These are phyloP conservation scores for Clonostachys byssicola DNA, from an alignment of 2,329 filamentous ascomycete genomes.

Conservation along the genomic window DNA sequence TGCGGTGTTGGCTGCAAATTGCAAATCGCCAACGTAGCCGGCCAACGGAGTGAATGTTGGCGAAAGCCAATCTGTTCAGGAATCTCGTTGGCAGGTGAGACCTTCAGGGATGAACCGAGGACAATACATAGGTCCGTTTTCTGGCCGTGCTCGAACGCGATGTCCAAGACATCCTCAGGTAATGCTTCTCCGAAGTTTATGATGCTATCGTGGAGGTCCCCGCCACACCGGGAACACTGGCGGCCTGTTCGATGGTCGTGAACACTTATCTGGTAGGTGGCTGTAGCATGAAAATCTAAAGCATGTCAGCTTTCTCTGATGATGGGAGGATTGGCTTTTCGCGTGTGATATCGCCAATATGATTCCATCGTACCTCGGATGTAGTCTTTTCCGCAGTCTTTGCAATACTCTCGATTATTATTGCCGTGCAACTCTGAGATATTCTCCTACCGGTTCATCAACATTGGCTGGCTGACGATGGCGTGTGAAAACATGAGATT, in stretches of 20 bases:
- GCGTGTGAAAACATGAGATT: too few species aligned
- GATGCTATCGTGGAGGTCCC: conserved; percentile 33
- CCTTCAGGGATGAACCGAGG: conserved; percentile 38
- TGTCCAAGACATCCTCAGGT: conserved; percentile 18
- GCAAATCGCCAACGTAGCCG: conserved; percentile 33
- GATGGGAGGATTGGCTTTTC: too few species aligned
- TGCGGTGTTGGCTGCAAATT: conserved; percentile 39
- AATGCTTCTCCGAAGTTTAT: conserved; percentile 38
- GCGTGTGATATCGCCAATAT: too few species aligned
- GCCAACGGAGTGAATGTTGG: conserved; percentile 1
- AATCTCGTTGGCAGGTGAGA: conserved; percentile 34
- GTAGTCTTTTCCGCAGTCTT: conserved; percentile 38
- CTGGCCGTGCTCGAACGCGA: conserved; percentile 26
- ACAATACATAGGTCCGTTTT: conserved; percentile 39
- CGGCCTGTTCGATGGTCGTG: conserved; percentile 41
- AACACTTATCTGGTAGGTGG: conserved; percentile 32
- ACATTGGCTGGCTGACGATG: too few species aligned
- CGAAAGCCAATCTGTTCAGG: conserved; percentile 25
- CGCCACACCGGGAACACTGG: conserved; percentile 31
- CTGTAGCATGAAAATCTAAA: conserved; percentile 34
- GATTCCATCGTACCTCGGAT: conserved; percentile 20
- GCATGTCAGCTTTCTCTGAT: too few species aligned
- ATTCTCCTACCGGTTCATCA: conserved; percentile 8
- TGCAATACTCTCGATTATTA: conserved; percentile 38
- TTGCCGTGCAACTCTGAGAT: conserved; percentile 44